Base-by-base conservation (phyloP, 1,284 basidiomycete genomes). In the Cryptococcus sp. region DNA sequence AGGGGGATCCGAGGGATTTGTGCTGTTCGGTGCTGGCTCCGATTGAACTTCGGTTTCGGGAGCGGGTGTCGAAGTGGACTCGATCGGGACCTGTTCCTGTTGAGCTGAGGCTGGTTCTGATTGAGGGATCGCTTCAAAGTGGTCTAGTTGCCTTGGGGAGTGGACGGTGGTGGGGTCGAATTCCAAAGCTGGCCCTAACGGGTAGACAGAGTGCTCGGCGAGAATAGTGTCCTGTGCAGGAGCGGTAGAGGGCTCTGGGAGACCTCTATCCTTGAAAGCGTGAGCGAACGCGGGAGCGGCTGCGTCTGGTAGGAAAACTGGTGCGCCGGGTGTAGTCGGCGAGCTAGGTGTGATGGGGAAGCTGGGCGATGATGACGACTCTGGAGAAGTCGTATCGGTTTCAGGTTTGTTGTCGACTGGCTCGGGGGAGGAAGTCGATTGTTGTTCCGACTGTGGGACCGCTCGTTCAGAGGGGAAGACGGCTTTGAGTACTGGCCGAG, bases 401-500 rank as follows among this genome's bases (percentile, higher is more conserved):
- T 22, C 25, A 48, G 6, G 55, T 45, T 62, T 51, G 6, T 52
- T 50, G 38, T 29, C 52, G 47, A 48, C 50, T 57, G 45, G 34
- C 25, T 55, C 43, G 26, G 40, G 52, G 39, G 43, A 39, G 10
- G 55, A 47, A 29, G 23, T 29, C 26, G 39, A 22, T 8, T 23
- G 38, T 45, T 34, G 22, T 15, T 51, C 58, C 15, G 64, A 40
- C 19, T 40, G 11, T 40, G 38, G n/a, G 38, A 61, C 54, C 47
- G 46, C 49, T 43, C 44, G 53, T 25, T 64, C 67, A 5, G 61
- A 62, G 5, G 70, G 67, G 54, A 75, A 76, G 53, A 78, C 70
- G n/a, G 75, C 65, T 55, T 72, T 69, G 60, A 78, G 67, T 55
- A 78, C 73, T 34, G 76, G 76, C 44, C 71, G 60, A 15, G 72